phyloP scores from a whole-genome alignment of 768 basidiomycete genomes.

The Termitomyces sp. region DNA sequence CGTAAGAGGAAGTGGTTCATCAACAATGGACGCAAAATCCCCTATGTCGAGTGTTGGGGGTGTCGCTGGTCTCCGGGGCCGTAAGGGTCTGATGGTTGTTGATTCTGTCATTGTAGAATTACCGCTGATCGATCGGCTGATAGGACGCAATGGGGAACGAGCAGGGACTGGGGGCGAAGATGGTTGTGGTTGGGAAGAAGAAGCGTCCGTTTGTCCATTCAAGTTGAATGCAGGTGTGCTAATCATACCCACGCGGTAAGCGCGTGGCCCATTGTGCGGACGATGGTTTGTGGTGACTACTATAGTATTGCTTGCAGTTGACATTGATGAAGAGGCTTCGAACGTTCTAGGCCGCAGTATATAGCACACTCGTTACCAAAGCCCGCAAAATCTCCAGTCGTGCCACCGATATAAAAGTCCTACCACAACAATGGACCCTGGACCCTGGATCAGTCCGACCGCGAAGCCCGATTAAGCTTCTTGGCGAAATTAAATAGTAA shows the following conservation, averaged over 20 bases:
- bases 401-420: not conserved
- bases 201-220: conserved; percentile 17
- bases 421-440: not conserved
- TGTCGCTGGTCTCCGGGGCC: conserved; percentile 17
- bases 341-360: conserved; percentile 3
- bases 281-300: not conserved
- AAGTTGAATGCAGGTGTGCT: conserved; percentile 30
- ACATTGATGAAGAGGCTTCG: conserved; percentile 13
- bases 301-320: conserved; percentile 5
- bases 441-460: conserved; percentile 8
- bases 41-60: conserved; percentile 21
- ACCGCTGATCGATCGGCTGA: conserved; percentile 22
- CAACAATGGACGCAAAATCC: conserved; percentile 23
- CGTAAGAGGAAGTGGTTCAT: conserved; percentile 14
- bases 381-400: conserved; percentile 10
- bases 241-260: conserved; percentile 41
- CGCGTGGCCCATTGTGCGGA: conserved; percentile 29
- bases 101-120: conserved; percentile 11
- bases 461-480: not conserved
- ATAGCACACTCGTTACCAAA: not conserved
- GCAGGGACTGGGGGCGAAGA: conserved; percentile 28
- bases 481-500: not conserved
- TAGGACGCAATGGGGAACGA: conserved; percentile 35
- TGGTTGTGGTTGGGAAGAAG: conserved; percentile 24
- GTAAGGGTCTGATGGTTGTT: conserved; percentile 5